phyloP scores from a whole-genome alignment of 768 basidiomycete species.

The Chalciporus pseudorubinellus region DNA sequence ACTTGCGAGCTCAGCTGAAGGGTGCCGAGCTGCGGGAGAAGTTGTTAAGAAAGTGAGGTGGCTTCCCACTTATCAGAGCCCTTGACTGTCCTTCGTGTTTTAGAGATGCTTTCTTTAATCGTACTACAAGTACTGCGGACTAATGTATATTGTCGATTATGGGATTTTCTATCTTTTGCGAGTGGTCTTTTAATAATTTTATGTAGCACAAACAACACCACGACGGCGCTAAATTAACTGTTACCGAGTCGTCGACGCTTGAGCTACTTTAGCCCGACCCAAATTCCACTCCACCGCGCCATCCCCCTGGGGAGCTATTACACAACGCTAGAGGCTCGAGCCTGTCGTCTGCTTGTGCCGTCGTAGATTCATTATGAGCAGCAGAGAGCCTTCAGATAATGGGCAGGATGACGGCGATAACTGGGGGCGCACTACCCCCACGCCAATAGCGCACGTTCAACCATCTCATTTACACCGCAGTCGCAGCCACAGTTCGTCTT shows the following conservation, averaged over 20 bases:
- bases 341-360: background rate
- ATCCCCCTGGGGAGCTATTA: no score
- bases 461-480: slow-evolving; percentile 39
- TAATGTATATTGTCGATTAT: no score
- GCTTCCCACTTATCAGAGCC: background rate
- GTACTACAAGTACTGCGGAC: background rate
- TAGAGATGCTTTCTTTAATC: slow-evolving; percentile 16
- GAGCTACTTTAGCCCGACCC: no score
- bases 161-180: background rate
- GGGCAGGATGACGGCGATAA: slow-evolving; percentile 33
- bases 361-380: slow-evolving; percentile 8
- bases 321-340: background rate
- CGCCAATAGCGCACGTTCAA: slow-evolving; percentile 31
- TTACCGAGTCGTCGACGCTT: no score
- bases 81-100: slow-evolving; percentile 12
- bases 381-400: slow-evolving; percentile 17
- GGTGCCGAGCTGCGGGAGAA: slow-evolving; percentile 84
- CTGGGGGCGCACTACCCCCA: slow-evolving; percentile 39
- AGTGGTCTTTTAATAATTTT: no score
- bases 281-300: no score
- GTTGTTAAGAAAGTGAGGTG: slow-evolving; percentile 55
- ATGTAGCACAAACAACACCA: no score
- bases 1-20: slow-evolving; percentile 77
- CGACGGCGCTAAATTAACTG: no score
- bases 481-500: slow-evolving; percentile 55